A percentile compares a stretch with the other conserved stretches of the same genome.
Evolutionary conservation across 2,329 filamentous ascomycete species (phyloP).

Genomic region (Hypoxylon sp.): DNA sequence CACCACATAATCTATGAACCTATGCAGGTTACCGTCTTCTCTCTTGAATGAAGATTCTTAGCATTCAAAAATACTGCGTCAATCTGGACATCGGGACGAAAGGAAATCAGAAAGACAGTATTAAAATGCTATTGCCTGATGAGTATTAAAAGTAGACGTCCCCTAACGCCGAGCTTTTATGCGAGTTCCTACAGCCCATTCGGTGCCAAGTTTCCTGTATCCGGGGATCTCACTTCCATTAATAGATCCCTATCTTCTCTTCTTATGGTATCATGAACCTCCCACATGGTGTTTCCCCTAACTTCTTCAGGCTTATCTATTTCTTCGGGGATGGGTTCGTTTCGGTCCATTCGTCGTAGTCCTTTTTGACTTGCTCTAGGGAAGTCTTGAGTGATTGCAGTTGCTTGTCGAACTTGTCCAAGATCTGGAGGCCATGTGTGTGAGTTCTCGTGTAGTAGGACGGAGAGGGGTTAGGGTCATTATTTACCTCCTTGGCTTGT

Average conservation of each 20-base stretch:
- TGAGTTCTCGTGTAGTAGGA: constrained; percentile 24
- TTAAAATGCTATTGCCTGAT: constrained; percentile 6
- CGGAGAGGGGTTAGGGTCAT: not conserved
- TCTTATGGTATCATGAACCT: constrained; percentile 23
- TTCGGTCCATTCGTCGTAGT: constrained; percentile 64
- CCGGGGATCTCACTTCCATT: constrained; percentile 16
- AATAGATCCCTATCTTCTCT: constrained; percentile 8
- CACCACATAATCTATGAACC: constrained; percentile 23
- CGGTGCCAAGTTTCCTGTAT: constrained; percentile 23
- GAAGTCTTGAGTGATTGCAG: constrained; percentile 79
- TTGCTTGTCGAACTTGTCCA: constrained; percentile 85
- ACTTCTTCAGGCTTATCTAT: constrained; percentile 8
- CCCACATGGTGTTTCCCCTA: not conserved
- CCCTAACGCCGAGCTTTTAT: constrained; percentile 35
- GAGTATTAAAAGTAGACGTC: constrained; percentile 20
- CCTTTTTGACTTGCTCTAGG: constrained; percentile 68
- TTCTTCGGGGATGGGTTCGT: constrained; percentile 51
- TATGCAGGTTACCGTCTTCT: constrained; percentile 7
- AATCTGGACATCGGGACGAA: too few species aligned
- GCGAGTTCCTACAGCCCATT: constrained; percentile 28
- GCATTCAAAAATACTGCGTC: too few species aligned
- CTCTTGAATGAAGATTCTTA: constrained; percentile 11
- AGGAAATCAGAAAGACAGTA: constrained; percentile 7
- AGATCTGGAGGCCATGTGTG: constrained; percentile 60
- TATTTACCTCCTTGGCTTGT: constrained; percentile 76